Evolutionary conservation across 441 rosid genomes (phyloP).

Genomic region (Syzygium syzygioides): DNA sequence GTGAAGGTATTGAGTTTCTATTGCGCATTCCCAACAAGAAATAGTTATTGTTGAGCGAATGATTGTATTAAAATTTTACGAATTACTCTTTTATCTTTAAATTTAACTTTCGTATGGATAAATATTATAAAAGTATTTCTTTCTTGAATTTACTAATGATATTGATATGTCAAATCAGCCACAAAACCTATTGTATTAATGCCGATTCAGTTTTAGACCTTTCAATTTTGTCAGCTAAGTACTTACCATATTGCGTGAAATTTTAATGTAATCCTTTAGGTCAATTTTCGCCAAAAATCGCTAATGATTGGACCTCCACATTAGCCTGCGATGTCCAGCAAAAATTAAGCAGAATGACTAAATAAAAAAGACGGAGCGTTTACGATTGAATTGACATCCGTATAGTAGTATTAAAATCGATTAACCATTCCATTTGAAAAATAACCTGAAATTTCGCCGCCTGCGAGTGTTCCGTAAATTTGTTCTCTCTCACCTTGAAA

Average conservation of each 20-base stretch:
- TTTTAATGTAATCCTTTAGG: background rate
- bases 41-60: background rate
- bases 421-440: too few species aligned
- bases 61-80: background rate
- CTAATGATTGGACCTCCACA: accelerated
- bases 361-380: background rate
- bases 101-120: background rate
- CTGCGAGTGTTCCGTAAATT: background rate
- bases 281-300: accelerated
- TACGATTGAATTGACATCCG: background rate
- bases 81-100: background rate
- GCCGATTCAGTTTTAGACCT: background rate
- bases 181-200: background rate
- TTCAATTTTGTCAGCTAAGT: background rate
- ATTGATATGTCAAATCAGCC: background rate
- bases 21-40: background rate
- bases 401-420: too few species aligned
- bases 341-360: background rate
- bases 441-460: too few species aligned
- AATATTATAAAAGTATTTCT: background rate
- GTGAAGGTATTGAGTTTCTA: too few species aligned
- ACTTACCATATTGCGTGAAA: background rate
- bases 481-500: background rate
- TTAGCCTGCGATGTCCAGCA: accelerated
- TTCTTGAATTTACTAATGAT: background rate